Percentiles rank a stretch among this genome's conserved stretches.
These are phyloP conservation scores for Cryphonectria carpinicola DNA, from an alignment of 2,329 filamentous ascomycete species.

Conservation along the genomic window DNA sequence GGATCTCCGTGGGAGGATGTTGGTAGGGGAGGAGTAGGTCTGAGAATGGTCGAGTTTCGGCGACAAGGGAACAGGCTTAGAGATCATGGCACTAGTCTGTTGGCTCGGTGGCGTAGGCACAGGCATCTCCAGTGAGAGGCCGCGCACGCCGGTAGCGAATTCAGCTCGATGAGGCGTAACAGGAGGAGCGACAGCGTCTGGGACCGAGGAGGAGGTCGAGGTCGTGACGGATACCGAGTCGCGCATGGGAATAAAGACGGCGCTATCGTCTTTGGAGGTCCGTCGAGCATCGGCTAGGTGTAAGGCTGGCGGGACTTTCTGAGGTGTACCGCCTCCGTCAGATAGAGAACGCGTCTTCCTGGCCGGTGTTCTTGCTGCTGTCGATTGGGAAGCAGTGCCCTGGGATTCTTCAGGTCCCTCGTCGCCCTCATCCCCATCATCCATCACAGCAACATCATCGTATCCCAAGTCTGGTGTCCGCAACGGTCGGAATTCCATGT, in stretches of 20 bases:
- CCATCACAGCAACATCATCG: slow-evolving; percentile 32
- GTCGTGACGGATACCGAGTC: slow-evolving; percentile 34
- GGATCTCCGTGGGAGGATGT: slow-evolving; percentile 85
- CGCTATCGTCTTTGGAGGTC: slow-evolving; percentile 70
- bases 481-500: slow-evolving; percentile 23
- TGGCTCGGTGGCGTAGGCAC: slow-evolving; percentile 34
- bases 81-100: slow-evolving; percentile 43
- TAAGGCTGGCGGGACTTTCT: slow-evolving; percentile 62
- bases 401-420: slow-evolving; percentile 1
- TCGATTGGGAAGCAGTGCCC: not conserved
- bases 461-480: slow-evolving; percentile 31
- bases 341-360: slow-evolving; percentile 67
- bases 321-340: slow-evolving; percentile 62
- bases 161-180: slow-evolving; percentile 74
- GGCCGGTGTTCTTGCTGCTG: slow-evolving; percentile 43
- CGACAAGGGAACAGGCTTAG: slow-evolving; percentile 72
- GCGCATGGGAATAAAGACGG: slow-evolving; percentile 43
- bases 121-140: slow-evolving; percentile 73
- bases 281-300: slow-evolving; percentile 56
- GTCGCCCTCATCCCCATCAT: slow-evolving; percentile 27
- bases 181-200: slow-evolving; percentile 46
- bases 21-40: slow-evolving; percentile 79
- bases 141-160: slow-evolving; percentile 55
- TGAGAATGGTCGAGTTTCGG: slow-evolving; percentile 85
- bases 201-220: slow-evolving; percentile 38